These are phyloP conservation scores for Pseudoneurospora amorphoporcata DNA, from an alignment of 495 filamentous ascomycete genomes.

Conservation along the genomic window DNA sequence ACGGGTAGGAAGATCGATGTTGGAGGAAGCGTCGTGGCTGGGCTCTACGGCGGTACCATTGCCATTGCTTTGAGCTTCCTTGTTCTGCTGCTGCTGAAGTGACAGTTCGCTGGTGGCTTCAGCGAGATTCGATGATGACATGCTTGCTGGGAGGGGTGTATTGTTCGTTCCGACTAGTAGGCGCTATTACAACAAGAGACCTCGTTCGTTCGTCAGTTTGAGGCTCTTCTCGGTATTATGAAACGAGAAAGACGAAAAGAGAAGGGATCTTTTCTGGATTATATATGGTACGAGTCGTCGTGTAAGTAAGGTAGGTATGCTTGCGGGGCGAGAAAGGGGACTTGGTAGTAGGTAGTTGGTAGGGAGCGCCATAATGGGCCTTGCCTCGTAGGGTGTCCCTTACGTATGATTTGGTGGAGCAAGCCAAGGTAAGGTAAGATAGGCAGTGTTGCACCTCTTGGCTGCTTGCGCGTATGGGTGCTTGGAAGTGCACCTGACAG, in stretches of 20 bases:
- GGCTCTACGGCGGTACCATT: constrained; percentile 7
- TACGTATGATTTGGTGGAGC: not conserved
- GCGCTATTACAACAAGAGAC: not conserved
- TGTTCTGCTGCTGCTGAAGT: not conserved
- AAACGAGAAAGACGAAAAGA: not conserved
- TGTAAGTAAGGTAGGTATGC: not conserved
- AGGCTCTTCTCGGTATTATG: not conserved
- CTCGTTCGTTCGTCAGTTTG: not conserved
- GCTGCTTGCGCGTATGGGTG: not conserved
- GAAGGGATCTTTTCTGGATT: not conserved
- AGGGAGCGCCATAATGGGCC: not conserved
- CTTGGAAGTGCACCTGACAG: not conserved
- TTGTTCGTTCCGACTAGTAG: not conserved
- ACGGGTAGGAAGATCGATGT: constrained; percentile 9
- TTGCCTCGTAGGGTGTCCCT: not conserved
- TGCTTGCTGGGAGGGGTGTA: not conserved
- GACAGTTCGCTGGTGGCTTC: not conserved
- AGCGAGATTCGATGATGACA: not conserved
- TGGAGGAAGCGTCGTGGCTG: not conserved
- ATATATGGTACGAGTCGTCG: not conserved
- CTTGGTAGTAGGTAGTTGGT: not conserved
- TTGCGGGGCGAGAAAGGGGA: not conserved
- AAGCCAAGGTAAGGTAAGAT: not conserved
- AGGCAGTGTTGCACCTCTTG: not conserved
- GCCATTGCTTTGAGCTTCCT: not conserved